These are phyloP conservation scores for Phytophthora fragariae DNA, from an alignment of 352 stramenopile species.

Conservation along the genomic window DNA sequence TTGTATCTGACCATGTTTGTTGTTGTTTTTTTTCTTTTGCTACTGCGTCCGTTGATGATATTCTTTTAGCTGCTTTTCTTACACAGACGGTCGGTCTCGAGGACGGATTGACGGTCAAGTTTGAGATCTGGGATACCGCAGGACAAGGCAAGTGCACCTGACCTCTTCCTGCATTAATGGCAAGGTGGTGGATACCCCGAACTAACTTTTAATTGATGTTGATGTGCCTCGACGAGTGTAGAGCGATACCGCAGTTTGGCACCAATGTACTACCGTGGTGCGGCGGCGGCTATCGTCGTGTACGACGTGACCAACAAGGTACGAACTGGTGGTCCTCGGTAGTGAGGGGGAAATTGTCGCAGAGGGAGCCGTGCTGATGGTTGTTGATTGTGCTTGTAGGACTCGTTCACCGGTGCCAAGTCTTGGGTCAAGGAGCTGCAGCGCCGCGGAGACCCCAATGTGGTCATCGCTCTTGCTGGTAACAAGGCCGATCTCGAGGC, in stretches of 20 bases:
- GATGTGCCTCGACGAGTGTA: conserved; percentile 31
- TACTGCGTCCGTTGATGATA: conserved; percentile 7
- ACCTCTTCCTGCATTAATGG: background rate
- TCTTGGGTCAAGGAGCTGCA: conserved; percentile 99
- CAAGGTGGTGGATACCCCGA: background rate
- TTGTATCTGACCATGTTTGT: conserved; percentile 4
- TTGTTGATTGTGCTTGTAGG: conserved; percentile 50
- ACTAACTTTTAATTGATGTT: conserved; percentile 16
- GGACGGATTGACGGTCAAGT: conserved; percentile 98
- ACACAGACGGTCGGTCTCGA: conserved; percentile 99
- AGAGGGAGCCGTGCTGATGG: conserved; percentile 9
- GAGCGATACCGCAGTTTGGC: conserved; percentile 97
- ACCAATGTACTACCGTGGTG: conserved; percentile 98
- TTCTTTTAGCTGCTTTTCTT: conserved; percentile 92
- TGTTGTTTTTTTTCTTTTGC: background rate
- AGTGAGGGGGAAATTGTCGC: conserved; percentile 4
- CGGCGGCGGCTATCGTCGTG: conserved; percentile 96
- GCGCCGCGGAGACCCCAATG: conserved; percentile 97
- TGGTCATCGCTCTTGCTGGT: conserved; percentile 96
- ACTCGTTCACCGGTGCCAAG: conserved; percentile 98
- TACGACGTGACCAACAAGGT: conserved; percentile 98
- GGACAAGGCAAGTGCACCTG: conserved; percentile 82
- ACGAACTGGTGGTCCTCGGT: conserved; percentile 1
- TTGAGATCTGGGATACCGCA: conserved; percentile 99
- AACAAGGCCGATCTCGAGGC: conserved; percentile 99